These are phyloP conservation scores for Mycena crocata DNA, from an alignment of 768 basidiomycete genomes.

Conservation along the genomic window DNA sequence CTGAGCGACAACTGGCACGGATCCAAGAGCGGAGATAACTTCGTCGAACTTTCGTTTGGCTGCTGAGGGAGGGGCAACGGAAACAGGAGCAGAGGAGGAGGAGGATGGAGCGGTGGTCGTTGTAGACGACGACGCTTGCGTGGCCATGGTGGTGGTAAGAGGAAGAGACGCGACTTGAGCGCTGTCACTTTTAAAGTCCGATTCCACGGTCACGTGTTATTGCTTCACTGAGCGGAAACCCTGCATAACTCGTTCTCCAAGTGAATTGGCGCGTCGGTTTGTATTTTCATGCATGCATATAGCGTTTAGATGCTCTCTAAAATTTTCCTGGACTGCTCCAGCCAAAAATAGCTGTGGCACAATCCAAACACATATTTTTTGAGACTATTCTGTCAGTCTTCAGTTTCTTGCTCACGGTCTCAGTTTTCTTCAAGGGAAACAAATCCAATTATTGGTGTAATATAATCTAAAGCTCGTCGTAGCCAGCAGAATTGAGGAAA, in stretches of 20 bases:
- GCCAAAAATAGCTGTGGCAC: too few relatives aligned
- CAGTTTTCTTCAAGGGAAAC: too few relatives aligned
- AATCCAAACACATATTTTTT: too few relatives aligned
- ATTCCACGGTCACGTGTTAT: not conserved
- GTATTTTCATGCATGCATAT: too few relatives aligned
- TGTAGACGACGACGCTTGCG: not conserved
- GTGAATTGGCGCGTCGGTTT: too few relatives aligned
- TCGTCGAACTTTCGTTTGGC: conserved; percentile 6
- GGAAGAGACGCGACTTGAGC: not conserved
- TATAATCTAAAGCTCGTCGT: not conserved
- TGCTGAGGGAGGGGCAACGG: not conserved
- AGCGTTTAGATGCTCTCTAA: too few relatives aligned
- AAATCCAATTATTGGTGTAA: not conserved
- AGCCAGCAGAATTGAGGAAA: not conserved
- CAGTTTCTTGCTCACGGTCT: too few relatives aligned
- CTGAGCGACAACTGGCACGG: not conserved
- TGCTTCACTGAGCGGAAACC: not conserved
- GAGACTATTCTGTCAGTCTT: not conserved
- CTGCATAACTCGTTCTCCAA: too few relatives aligned
- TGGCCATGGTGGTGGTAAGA: too few relatives aligned
- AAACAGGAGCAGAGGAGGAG: not conserved
- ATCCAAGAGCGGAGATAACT: not conserved
- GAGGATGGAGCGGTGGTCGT: not conserved
- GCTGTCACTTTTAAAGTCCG: not conserved
- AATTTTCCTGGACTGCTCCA: too few relatives aligned